Evolutionary conservation across 2,329 filamentous ascomycete genomes (phyloP).

Genomic region (Colletotrichum caudatum): DNA sequence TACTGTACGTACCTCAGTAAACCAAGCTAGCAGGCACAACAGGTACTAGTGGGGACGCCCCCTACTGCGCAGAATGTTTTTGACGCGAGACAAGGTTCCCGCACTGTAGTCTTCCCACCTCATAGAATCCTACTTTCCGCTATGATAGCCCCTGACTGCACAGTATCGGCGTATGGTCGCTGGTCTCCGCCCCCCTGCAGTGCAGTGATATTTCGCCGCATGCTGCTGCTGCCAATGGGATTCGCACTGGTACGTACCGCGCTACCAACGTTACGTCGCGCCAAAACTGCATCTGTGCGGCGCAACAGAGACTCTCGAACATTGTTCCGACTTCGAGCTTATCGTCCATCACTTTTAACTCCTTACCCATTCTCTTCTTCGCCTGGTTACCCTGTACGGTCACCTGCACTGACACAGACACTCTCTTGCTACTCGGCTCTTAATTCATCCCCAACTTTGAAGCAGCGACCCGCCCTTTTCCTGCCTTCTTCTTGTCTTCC

Average conservation of each 20-base stretch:
- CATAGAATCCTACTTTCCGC: not conserved
- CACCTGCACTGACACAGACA: constrained; percentile 15
- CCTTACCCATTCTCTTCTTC: not conserved
- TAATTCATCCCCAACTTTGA: not conserved
- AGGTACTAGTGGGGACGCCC: not conserved
- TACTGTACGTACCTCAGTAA: too few species aligned
- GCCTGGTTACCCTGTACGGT: not conserved
- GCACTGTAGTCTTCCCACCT: constrained; percentile 23
- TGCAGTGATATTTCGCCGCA: too few species aligned
- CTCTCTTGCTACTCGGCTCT: constrained; percentile 3
- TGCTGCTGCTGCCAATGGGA: not conserved
- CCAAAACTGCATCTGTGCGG: constrained; percentile 39
- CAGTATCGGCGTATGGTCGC: constrained; percentile 3
- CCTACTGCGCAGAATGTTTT: not conserved
- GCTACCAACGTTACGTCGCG: constrained; percentile 6
- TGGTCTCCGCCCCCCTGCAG: not conserved
- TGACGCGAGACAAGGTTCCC: not conserved
- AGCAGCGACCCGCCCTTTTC: constrained; percentile 4
- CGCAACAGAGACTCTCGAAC: constrained; percentile 35
- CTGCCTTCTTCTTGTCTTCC: constrained; percentile 1
- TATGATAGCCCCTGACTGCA: constrained; percentile 33
- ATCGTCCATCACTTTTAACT: not conserved
- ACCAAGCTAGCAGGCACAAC: too few species aligned
- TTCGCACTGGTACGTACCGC: constrained; percentile 6
- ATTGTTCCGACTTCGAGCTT: constrained; percentile 36